These are phyloP conservation scores for Chalaropsis ovoidea DNA, from an alignment of 2,329 filamentous ascomycete species.

Conservation along the genomic window DNA sequence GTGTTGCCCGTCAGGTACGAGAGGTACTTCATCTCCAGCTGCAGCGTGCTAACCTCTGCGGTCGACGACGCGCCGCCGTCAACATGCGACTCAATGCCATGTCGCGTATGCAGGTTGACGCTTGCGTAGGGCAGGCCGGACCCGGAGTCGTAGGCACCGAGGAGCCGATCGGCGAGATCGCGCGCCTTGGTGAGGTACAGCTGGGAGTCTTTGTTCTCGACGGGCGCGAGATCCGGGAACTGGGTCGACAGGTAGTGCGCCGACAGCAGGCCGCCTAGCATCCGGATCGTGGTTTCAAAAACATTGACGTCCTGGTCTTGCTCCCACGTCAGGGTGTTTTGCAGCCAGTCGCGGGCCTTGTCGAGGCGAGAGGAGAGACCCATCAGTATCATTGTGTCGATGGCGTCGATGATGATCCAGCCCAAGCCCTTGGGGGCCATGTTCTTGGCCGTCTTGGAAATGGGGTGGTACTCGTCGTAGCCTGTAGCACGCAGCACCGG, in stretches of 20 bases:
- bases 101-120: constrained; percentile 68
- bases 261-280: constrained; percentile 85
- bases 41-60: constrained; percentile 81
- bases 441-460: constrained; percentile 65
- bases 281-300: constrained; percentile 95
- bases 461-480: constrained; percentile 76
- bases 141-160: constrained; percentile 76
- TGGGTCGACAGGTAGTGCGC: constrained; percentile 88
- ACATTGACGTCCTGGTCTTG: constrained; percentile 94
- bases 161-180: constrained; percentile 76
- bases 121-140: constrained; percentile 86
- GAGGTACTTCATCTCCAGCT: constrained; percentile 95
- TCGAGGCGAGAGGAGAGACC: constrained; percentile 79
- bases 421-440: constrained; percentile 87
- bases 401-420: constrained; percentile 94
- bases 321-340: constrained; percentile 69
- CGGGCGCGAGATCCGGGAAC: constrained; percentile 68
- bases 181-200: constrained; percentile 92
- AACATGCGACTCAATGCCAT: constrained; percentile 70
- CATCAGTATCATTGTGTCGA: constrained; percentile 98
- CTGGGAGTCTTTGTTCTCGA: constrained; percentile 63
- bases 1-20: constrained; percentile 88
- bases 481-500: constrained; percentile 39
- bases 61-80: constrained; percentile 86
- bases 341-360: constrained; percentile 81